Percentiles rank a stretch among this genome's conserved stretches.
Conservation (phyloP, 306 rosid genomes). For the Geum urbanum region DNA sequence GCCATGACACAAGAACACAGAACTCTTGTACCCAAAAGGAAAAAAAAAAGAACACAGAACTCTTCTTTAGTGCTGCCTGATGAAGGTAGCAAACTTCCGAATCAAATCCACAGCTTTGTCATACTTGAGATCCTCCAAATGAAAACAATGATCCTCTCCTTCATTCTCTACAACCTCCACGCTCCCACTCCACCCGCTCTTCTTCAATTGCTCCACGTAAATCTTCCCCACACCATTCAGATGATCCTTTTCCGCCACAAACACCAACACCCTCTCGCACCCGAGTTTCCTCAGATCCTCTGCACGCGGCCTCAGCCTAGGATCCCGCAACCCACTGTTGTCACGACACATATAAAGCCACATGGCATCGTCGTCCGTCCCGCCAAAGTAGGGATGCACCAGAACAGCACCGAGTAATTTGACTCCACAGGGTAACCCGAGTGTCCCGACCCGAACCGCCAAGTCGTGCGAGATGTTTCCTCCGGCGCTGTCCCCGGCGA, state of each 20-base stretch:
- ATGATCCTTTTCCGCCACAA: conserved; percentile 46
- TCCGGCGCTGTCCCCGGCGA: conserved; percentile 51
- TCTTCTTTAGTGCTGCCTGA: background rate
- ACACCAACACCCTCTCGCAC: conserved; percentile 40
- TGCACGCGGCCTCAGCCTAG: conserved; percentile 32
- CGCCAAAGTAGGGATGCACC: conserved; percentile 48
- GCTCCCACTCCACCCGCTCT: conserved; percentile 48
- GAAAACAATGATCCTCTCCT: conserved; percentile 41
- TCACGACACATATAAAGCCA: conserved; percentile 46
- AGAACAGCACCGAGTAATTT: conserved; percentile 28
- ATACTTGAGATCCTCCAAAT: conserved; percentile 14
- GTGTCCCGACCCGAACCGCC: conserved; percentile 16
- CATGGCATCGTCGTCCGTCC: conserved; percentile 29
- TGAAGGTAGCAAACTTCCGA: background rate
- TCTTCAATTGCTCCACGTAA: conserved; percentile 34
- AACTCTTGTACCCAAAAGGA: too few relatives aligned
- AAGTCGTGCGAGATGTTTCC: conserved; percentile 29
- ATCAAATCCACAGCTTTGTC: background rate
- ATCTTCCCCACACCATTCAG: conserved; percentile 20
- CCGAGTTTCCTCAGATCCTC: conserved; percentile 40
- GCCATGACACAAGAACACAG: too few relatives aligned
- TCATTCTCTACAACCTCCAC: conserved; percentile 39
- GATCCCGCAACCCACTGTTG: conserved; percentile 32
- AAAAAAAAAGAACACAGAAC: too few relatives aligned
- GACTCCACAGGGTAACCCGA: conserved; percentile 18